These are phyloP conservation scores for Metarhizium humberi DNA, from an alignment of 2,329 filamentous ascomycete species.

Conservation along the genomic window DNA sequence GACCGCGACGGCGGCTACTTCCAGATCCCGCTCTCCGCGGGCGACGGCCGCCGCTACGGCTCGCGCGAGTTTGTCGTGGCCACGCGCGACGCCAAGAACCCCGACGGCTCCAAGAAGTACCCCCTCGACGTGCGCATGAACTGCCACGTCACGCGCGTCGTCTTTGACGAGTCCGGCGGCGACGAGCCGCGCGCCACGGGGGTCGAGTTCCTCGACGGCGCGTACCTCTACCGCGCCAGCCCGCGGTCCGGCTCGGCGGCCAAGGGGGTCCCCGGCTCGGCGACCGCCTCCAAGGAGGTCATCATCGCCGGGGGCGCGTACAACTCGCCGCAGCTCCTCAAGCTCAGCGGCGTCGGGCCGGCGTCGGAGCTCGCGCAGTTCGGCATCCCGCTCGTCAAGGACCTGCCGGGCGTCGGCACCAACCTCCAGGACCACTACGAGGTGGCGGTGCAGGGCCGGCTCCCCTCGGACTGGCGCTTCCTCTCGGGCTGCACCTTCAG, in stretches of 20 bases:
- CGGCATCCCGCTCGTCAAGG: conserved; percentile 40
- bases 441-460: conserved; percentile 12
- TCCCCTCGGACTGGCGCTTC: conserved; percentile 6
- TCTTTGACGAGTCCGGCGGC: conserved; percentile 18
- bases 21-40: conserved; percentile 36
- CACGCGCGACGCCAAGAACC: conserved; percentile 15
- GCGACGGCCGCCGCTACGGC: conserved; percentile 31
- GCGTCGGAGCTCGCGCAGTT: conserved; percentile 27
- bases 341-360: conserved; percentile 35
- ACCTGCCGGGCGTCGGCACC: conserved; percentile 54
- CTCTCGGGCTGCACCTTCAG: conserved; percentile 18
- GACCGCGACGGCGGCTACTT: conserved; percentile 35
- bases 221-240: conserved; percentile 32
- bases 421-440: conserved; percentile 31
- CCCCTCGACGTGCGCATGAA: conserved; percentile 14
- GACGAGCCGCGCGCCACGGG: conserved; percentile 27
- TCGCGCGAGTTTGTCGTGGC: conserved; percentile 39
- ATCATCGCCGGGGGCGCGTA: conserved; percentile 38
- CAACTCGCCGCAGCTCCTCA: conserved; percentile 36
- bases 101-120: conserved; percentile 6
- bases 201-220: conserved; percentile 32
- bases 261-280: conserved; percentile 12
- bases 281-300: conserved; percentile 31
- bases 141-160: conserved; percentile 25
- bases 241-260: conserved; percentile 23